phyloP scores from a whole-genome alignment of 306 rosid genomes.

The Canavalia gladiata region DNA sequence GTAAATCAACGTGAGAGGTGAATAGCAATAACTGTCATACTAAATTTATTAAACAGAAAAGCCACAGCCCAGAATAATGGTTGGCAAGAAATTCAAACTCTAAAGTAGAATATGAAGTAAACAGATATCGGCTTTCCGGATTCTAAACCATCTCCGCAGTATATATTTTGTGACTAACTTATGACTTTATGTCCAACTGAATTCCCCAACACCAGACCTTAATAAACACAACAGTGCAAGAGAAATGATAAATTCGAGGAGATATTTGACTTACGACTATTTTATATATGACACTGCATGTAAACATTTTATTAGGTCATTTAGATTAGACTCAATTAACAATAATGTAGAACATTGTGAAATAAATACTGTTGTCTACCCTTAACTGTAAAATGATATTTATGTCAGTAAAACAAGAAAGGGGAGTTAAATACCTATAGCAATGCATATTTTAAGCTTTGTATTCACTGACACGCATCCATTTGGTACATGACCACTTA shows the following conservation, averaged over 20 bases:
- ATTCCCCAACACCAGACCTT: background rate
- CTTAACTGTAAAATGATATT: background rate
- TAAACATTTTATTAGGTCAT: background rate
- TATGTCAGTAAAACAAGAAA: slow-evolving; percentile 1
- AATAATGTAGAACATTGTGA: background rate
- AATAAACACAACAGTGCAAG: slow-evolving; percentile 5
- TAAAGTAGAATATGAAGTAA: slow-evolving; percentile 10
- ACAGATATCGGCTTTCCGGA: background rate
- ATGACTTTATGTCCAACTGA: background rate
- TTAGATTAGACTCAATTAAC: background rate
- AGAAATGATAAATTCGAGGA: slow-evolving; percentile 4
- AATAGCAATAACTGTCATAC: slow-evolving; percentile 6
- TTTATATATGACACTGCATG: slow-evolving; percentile 15
- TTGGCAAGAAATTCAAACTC: slow-evolving; percentile 14
- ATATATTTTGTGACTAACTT: too few relatives aligned
- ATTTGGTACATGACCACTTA: slow-evolving; percentile 95
- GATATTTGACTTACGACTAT: background rate
- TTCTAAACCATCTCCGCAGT: too few relatives aligned
- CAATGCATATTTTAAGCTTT: slow-evolving; percentile 44
- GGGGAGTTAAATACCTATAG: slow-evolving; percentile 49
- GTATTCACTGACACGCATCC: slow-evolving; percentile 80
- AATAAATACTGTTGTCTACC: slow-evolving; percentile 25
- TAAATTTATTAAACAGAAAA: slow-evolving; percentile 31
- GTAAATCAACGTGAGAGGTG: slow-evolving; percentile 1
- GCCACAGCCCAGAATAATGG: slow-evolving; percentile 23